phyloP scores from a whole-genome alignment of 805 yeast species.

The Candida loeiensis region DNA sequence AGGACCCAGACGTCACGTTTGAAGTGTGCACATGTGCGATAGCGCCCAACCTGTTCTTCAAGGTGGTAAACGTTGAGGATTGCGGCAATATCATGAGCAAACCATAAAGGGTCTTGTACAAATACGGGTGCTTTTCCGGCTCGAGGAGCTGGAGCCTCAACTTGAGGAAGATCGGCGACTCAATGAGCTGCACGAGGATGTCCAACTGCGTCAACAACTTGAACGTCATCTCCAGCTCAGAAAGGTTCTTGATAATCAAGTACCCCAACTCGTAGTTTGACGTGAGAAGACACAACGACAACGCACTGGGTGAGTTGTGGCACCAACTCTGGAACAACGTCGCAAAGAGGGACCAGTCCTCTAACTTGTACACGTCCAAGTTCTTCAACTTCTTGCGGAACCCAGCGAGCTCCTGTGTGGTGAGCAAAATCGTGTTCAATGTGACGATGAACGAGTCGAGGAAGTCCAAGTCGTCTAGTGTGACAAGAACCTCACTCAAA shows the following conservation, averaged over 20 bases:
- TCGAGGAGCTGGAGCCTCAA: constrained; percentile 84
- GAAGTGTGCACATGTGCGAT: constrained; percentile 40
- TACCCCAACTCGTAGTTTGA: constrained; percentile 87
- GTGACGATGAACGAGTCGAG: constrained; percentile 81
- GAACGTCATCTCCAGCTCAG: constrained; percentile 76
- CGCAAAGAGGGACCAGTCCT: constrained; percentile 68
- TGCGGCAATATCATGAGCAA: constrained; percentile 92
- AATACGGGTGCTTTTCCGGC: constrained; percentile 74
- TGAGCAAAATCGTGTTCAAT: constrained; percentile 77
- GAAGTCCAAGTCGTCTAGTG: constrained; percentile 54
- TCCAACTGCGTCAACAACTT: constrained; percentile 83
- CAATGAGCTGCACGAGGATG: constrained; percentile 81
- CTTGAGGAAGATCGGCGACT: constrained; percentile 87
- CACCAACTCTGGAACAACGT: constrained; percentile 88
- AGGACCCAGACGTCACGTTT: constrained; percentile 9
- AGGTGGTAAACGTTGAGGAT: constrained; percentile 79
- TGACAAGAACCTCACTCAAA: constrained; percentile 68
- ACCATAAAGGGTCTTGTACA: constrained; percentile 88
- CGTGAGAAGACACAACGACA: constrained; percentile 79
- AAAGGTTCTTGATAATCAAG: constrained; percentile 73
- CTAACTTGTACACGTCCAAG: constrained; percentile 49
- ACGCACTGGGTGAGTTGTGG: constrained; percentile 81
- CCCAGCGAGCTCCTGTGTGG: constrained; percentile 74
- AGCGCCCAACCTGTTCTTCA: constrained; percentile 70
- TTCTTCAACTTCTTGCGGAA: constrained; percentile 63